These are phyloP conservation scores for Kluyveromyces siamensis DNA, from an alignment of 805 yeast genomes.

Conservation along the genomic window DNA sequence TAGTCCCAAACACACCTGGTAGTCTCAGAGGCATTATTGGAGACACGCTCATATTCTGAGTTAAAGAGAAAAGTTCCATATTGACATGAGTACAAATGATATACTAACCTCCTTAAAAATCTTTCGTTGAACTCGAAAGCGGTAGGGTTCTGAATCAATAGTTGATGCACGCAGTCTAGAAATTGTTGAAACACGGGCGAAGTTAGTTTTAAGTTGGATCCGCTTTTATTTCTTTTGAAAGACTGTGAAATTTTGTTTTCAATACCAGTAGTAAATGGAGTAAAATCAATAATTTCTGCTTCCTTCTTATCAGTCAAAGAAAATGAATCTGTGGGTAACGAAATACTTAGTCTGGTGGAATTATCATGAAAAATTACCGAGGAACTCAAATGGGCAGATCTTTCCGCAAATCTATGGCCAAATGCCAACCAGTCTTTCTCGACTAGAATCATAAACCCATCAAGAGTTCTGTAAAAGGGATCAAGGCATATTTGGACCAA, in stretches of 20 bases:
- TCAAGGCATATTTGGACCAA: constrained; percentile 80
- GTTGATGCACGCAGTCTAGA: constrained; percentile 79
- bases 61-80: constrained; percentile 85
- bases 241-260: constrained; percentile 43
- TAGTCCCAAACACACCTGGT: constrained; percentile 92
- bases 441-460: constrained; percentile 76
- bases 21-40: constrained; percentile 32
- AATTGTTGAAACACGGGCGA: constrained; percentile 95
- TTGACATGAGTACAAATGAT: constrained; percentile 89
- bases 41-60: constrained; percentile 53
- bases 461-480: constrained; percentile 78
- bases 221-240: constrained; percentile 36
- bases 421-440: constrained; percentile 96
- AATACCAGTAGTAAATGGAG: constrained; percentile 12
- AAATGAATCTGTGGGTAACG: constrained; percentile 6
- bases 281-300: constrained; percentile 1
- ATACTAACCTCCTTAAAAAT: constrained; percentile 71
- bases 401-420: constrained; percentile 81
- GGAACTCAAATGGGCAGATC: constrained; percentile 66
- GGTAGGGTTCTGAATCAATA: constrained; percentile 58
- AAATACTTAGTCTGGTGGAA: constrained; percentile 13
- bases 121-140: constrained; percentile 84
- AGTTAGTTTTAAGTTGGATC: constrained; percentile 39
- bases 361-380: constrained; percentile 41
- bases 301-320: constrained; percentile 5